Conservation (phyloP, 805 yeast genomes). For the Ogataea glucozyma region DNA sequence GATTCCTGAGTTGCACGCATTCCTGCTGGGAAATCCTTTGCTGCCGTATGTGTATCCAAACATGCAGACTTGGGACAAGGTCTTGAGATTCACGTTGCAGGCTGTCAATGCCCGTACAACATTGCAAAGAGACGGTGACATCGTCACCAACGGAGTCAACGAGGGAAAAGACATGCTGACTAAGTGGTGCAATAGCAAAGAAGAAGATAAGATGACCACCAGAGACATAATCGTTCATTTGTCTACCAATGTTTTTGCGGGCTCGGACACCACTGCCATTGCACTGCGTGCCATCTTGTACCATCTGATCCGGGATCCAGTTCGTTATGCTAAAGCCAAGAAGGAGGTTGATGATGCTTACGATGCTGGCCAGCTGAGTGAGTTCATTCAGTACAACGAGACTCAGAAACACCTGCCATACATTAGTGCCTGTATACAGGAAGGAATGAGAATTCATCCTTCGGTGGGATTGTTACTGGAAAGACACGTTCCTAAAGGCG, state of each 20-base stretch:
- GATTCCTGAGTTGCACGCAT: conserved; percentile 19
- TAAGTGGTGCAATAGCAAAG: conserved; percentile 22
- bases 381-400: conserved; percentile 31
- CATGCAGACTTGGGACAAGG: conserved; percentile 23
- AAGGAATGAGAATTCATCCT: conserved; percentile 30
- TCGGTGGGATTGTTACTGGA: conserved; percentile 20
- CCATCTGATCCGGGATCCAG: conserved; percentile 37
- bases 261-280: conserved; percentile 47
- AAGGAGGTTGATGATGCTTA: conserved; percentile 34
- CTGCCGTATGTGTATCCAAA: conserved; percentile 18
- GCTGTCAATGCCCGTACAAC: conserved; percentile 19
- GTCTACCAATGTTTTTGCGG: conserved; percentile 45
- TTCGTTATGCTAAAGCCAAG: conserved; percentile 31
- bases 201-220: conserved; percentile 19
- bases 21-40: conserved; percentile 19
- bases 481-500: conserved; percentile 21
- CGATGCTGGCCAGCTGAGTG: conserved; percentile 33
- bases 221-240: conserved; percentile 22
- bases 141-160: conserved; percentile 17
- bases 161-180: conserved; percentile 21
- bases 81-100: conserved; percentile 15
- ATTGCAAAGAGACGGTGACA: conserved; percentile 20
- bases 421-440: conserved; percentile 43
- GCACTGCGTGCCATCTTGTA: conserved; percentile 43
- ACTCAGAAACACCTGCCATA: conserved; percentile 39